These are phyloP conservation scores for Raffaelea ambrosiae DNA, from an alignment of 2,329 filamentous ascomycete genomes.

Conservation along the genomic window DNA sequence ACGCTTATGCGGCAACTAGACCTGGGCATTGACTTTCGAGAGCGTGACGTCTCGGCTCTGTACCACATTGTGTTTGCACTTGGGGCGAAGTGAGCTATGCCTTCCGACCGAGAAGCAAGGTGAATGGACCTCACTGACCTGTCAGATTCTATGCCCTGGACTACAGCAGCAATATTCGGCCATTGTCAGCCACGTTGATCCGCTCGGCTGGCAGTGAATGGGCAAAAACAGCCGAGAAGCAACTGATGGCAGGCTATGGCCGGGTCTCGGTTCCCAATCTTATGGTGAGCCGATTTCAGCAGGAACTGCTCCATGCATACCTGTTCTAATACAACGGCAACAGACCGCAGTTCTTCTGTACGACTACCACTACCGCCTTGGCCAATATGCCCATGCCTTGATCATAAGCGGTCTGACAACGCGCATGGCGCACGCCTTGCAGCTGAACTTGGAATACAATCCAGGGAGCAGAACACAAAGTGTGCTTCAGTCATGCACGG, in stretches of 20 bases:
- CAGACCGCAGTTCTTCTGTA: conserved; percentile 7
- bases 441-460: conserved; percentile 8
- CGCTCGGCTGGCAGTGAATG: conserved; percentile 5
- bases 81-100: not conserved
- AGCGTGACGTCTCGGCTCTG: not conserved
- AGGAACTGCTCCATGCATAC: too few relatives aligned
- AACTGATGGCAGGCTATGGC: conserved; percentile 4
- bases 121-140: not conserved
- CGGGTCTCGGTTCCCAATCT: conserved; percentile 4
- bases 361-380: conserved; percentile 7
- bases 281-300: not conserved
- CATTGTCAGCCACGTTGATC: not conserved
- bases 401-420: conserved; percentile 6
- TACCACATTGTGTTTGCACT: conserved; percentile 4
- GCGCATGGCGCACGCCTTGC: conserved; percentile 8
- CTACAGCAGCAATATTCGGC: not conserved
- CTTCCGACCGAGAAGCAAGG: not conserved
- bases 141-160: conserved; percentile 4
- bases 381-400: conserved; percentile 7
- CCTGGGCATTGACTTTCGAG: not conserved
- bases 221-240: conserved; percentile 5
- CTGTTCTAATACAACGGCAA: too few relatives aligned
- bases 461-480: not conserved
- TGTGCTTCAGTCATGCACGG: not conserved
- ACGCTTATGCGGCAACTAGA: conserved; percentile 14